Evolutionary conservation across 768 basidiomycete genomes (phyloP).

Genomic region (Boletus speciosus): DNA sequence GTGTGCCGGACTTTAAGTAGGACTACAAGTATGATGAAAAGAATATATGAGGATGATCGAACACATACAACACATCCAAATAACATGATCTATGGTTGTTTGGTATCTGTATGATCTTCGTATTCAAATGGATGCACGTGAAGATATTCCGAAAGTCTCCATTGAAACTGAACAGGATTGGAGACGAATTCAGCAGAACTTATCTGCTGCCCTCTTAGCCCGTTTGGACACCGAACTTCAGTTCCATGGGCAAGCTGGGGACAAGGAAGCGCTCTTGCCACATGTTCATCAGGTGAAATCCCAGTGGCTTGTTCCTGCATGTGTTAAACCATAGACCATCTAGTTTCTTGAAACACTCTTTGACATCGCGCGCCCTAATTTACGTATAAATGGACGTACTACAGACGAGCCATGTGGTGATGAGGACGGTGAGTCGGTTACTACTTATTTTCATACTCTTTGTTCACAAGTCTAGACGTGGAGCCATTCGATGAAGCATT

Average conservation of each 20-base stretch:
- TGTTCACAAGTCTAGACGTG: slow-evolving; percentile 42
- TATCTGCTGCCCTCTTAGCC: slow-evolving; percentile 42
- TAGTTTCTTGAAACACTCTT: slow-evolving; percentile 66
- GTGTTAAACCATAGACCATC: background rate
- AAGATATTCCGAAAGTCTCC: slow-evolving; percentile 52
- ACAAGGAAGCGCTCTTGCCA: slow-evolving; percentile 46
- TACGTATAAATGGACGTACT: slow-evolving; percentile 78
- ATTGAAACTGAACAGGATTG: slow-evolving; percentile 67
- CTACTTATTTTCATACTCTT: background rate
- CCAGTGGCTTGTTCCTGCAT: background rate
- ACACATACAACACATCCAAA: too few relatives aligned
- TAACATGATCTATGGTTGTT: too few relatives aligned
- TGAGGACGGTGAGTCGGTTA: slow-evolving; percentile 45
- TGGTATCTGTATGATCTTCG: background rate
- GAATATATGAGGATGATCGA: too few relatives aligned
- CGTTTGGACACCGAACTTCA: slow-evolving; percentile 47
- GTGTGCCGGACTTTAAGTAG: background rate
- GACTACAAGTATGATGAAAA: background rate
- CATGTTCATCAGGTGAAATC: slow-evolving; percentile 49
- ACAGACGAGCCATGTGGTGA: slow-evolving; percentile 60
- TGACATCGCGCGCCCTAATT: slow-evolving; percentile 60
- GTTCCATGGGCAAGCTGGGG: slow-evolving; percentile 36
- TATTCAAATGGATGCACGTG: slow-evolving; percentile 32
- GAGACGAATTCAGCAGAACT: slow-evolving; percentile 56
- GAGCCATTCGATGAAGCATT: slow-evolving; percentile 86